Conservation (phyloP, 2,329 filamentous ascomycete genomes). For the Aspergillus piperis region DNA sequence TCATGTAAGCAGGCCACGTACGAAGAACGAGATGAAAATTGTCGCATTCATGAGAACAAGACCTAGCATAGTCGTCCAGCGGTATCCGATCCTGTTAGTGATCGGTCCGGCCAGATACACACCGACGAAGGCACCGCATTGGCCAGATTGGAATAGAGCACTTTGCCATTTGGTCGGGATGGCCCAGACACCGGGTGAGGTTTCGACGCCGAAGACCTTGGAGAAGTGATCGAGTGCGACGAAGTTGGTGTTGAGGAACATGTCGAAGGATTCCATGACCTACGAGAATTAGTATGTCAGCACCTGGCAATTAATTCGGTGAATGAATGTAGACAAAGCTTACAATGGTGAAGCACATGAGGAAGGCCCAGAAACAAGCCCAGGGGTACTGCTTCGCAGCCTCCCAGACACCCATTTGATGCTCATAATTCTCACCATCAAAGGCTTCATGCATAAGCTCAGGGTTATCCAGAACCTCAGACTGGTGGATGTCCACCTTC, state of each 20-base stretch:
- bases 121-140: conserved; percentile 61
- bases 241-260: conserved; percentile 53
- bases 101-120: conserved; percentile 63
- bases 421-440: conserved; percentile 48
- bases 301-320: too few species aligned
- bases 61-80: conserved; percentile 58
- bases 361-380: conserved; percentile 52
- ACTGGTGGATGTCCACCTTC: conserved; percentile 31
- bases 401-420: conserved; percentile 43
- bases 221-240: conserved; percentile 47
- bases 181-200: conserved; percentile 11
- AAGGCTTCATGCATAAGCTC: conserved; percentile 46
- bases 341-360: conserved; percentile 55
- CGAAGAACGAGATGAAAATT: conserved; percentile 64
- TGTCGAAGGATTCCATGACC: conserved; percentile 55
- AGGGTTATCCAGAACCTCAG: conserved; percentile 39
- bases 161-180: conserved; percentile 55
- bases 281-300: conserved; percentile 17
- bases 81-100: conserved; percentile 61
- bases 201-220: conserved; percentile 39
- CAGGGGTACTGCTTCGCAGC: conserved; percentile 46
- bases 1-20: conserved; percentile 21
- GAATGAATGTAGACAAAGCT: conserved; percentile 21
- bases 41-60: conserved; percentile 61
- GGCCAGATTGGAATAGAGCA: conserved; percentile 58